Evolutionary conservation across 2,329 filamentous ascomycete genomes (phyloP).

Genomic region (Rhytidhysteron rufulum): DNA sequence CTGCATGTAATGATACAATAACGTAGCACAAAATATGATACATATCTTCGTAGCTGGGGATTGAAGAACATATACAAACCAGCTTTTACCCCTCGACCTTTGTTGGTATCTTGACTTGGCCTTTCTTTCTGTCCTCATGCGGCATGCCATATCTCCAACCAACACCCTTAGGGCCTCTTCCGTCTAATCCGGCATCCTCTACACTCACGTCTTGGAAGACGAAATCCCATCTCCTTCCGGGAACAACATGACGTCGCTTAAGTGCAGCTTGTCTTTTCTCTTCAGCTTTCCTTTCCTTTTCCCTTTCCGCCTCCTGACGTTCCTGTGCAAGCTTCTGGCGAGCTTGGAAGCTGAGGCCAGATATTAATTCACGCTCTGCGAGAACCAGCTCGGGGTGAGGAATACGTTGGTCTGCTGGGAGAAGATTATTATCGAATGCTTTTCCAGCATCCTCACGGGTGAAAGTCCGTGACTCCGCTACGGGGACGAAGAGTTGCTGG

Average conservation of each 20-base stretch:
- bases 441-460: slow-evolving; percentile 63
- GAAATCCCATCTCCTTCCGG: slow-evolving; percentile 56
- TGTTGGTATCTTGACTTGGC: slow-evolving; percentile 60
- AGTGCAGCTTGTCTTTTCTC: slow-evolving; percentile 43
- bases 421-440: slow-evolving; percentile 56
- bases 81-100: slow-evolving; percentile 45
- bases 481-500: slow-evolving; percentile 59
- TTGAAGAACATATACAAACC: neutral
- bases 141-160: slow-evolving; percentile 61
- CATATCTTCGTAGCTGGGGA: neutral
- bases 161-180: slow-evolving; percentile 50
- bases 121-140: slow-evolving; percentile 60
- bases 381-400: slow-evolving; percentile 59
- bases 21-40: slow-evolving; percentile 12
- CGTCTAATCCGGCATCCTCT: slow-evolving; percentile 53
- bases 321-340: slow-evolving; percentile 27
- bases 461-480: slow-evolving; percentile 61
- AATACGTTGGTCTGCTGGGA: slow-evolving; percentile 61
- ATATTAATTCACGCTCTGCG: slow-evolving; percentile 35
- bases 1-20: slow-evolving; percentile 20
- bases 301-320: slow-evolving; percentile 22
- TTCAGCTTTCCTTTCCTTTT: slow-evolving; percentile 37
- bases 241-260: slow-evolving; percentile 41
- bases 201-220: slow-evolving; percentile 56
- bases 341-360: slow-evolving; percentile 31